Conservation (phyloP, 2,329 filamentous ascomycete genomes). For the Trichoderma koningii region DNA sequence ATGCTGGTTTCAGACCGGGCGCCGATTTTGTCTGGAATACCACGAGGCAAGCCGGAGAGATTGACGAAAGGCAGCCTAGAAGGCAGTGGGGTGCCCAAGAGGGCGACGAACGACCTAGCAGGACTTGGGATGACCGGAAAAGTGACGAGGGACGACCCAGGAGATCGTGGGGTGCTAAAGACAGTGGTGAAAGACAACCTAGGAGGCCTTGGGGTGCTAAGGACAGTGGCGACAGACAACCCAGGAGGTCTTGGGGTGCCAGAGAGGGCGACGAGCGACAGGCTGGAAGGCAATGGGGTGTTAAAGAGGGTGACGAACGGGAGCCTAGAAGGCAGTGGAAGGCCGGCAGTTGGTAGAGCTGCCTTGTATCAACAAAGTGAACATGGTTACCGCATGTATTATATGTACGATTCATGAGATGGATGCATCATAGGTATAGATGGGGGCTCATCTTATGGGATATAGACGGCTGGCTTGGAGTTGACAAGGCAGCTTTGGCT, state of each 20-base stretch:
- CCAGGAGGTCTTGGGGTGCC: neutral
- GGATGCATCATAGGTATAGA: conserved; percentile 6
- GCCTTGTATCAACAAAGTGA: neutral
- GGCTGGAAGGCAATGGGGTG: too few relatives aligned
- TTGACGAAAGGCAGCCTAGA: neutral
- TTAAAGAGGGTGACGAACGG: too few relatives aligned
- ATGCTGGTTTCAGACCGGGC: conserved; percentile 26
- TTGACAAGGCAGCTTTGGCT: neutral
- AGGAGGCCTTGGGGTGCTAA: neutral
- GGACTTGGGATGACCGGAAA: neutral
- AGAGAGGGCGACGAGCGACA: too few relatives aligned
- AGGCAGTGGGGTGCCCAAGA: neutral
- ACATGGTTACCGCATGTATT: neutral
- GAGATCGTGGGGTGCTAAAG: neutral
- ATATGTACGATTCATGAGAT: neutral
- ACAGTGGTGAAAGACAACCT: too few relatives aligned
- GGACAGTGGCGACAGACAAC: neutral
- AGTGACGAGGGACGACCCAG: neutral
- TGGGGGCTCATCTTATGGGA: neutral
- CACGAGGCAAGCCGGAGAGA: conserved; percentile 26
- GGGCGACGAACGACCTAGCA: neutral
- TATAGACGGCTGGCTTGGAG: neutral
- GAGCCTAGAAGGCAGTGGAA: too few relatives aligned
- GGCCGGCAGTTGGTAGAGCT: neutral
- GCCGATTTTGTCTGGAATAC: conserved; percentile 42